Percentiles rank a stretch among this genome's conserved stretches.
Conservation (phyloP, 495 filamentous ascomycete genomes). For the Rostrohypoxylon terebratum region DNA sequence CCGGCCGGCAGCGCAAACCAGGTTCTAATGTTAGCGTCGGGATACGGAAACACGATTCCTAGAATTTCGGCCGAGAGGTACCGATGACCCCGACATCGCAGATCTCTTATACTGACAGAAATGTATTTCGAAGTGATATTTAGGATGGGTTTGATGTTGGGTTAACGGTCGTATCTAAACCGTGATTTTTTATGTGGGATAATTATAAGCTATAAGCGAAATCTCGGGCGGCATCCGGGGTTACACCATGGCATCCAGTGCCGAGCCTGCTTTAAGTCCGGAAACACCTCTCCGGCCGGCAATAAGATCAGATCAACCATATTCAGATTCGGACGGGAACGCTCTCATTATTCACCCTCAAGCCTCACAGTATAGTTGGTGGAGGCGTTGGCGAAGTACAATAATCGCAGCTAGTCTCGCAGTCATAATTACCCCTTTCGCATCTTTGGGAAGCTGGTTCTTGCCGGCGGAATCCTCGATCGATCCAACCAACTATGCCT, state of each 20-base stretch:
- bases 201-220: too few species aligned
- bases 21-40: constrained; percentile 19
- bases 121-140: not conserved
- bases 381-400: constrained; percentile 25
- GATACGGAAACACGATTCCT: constrained; percentile 4
- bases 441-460: constrained; percentile 28
- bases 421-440: constrained; percentile 20
- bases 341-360: constrained; percentile 27
- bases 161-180: not conserved
- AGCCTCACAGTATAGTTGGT: constrained; percentile 17
- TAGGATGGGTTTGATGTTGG: not conserved
- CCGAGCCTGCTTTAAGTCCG: constrained; percentile 1
- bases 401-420: constrained; percentile 16
- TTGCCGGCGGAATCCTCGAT: constrained; percentile 9
- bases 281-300: constrained; percentile 7
- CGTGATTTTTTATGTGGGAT: not conserved
- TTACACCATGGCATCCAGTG: constrained; percentile 5
- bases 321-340: not conserved
- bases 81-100: constrained; percentile 31
- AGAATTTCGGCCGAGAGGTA: constrained; percentile 1
- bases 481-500: constrained; percentile 26
- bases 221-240: not conserved
- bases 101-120: not conserved
- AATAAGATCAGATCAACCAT: not conserved
- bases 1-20: constrained; percentile 7